These are phyloP conservation scores for Fusarium fracticaudum DNA, from an alignment of 2,329 filamentous ascomycete species.

Conservation along the genomic window DNA sequence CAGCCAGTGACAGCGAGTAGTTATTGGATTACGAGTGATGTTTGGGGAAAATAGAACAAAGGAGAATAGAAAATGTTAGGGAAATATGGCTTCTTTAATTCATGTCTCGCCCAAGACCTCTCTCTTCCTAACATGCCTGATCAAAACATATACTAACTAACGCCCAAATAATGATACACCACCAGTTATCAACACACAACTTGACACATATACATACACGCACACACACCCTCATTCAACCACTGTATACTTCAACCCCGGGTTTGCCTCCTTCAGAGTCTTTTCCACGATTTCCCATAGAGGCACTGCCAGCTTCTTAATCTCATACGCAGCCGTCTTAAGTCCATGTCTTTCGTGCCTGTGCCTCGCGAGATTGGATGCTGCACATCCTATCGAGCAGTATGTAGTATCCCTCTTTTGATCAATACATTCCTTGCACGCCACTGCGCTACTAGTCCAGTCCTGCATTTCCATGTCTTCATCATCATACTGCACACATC, in stretches of 20 bases:
- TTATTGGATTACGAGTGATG: neutral
- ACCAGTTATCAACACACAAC: neutral
- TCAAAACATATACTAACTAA: neutral
- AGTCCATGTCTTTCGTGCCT: slow-evolving; percentile 47
- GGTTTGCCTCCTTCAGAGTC: slow-evolving; percentile 46
- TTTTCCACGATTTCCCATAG: slow-evolving; percentile 42
- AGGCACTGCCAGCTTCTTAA: slow-evolving; percentile 33
- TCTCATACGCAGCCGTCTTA: slow-evolving; percentile 37
- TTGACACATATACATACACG: neutral
- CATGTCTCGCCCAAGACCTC: neutral
- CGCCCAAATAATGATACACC: neutral
- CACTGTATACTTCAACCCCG: slow-evolving; percentile 45
- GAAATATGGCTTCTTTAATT: neutral
- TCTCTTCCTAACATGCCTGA: neutral
- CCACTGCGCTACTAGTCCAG: slow-evolving; percentile 43
- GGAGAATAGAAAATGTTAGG: neutral
- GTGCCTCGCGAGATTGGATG: slow-evolving; percentile 53
- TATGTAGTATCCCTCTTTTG: slow-evolving; percentile 50
- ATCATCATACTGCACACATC: slow-evolving; percentile 52
- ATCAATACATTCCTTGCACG: slow-evolving; percentile 55
- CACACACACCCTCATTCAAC: slow-evolving; percentile 5
- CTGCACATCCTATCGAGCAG: slow-evolving; percentile 56
- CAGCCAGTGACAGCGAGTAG: neutral
- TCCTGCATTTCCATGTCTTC: slow-evolving; percentile 54
- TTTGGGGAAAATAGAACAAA: neutral